These are phyloP conservation scores for Dalbergia oliveri DNA, from an alignment of 306 rosid genomes.

Conservation along the genomic window DNA sequence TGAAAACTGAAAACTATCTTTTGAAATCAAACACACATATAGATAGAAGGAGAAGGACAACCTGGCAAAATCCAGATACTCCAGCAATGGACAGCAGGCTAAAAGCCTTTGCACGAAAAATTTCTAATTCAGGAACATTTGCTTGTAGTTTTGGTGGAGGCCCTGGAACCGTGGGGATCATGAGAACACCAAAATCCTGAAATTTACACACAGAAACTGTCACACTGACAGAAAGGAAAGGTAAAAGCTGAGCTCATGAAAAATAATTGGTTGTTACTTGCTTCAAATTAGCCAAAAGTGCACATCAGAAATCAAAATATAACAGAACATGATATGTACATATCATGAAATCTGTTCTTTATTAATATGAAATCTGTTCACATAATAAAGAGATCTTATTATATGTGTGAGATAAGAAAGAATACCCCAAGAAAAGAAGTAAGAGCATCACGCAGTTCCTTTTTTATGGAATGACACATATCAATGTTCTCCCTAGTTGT, in stretches of 20 bases:
- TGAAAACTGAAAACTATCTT: too few relatives aligned
- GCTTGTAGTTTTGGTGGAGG: conserved; percentile 81
- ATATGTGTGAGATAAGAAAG: conserved; percentile 33
- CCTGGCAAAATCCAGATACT: conserved; percentile 96
- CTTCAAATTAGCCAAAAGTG: conserved; percentile 1
- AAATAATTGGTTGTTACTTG: background rate
- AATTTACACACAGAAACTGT: conserved; percentile 19
- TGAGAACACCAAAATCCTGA: conserved; percentile 86
- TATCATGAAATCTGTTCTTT: background rate
- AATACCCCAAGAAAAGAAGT: conserved; percentile 85
- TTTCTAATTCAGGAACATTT: conserved; percentile 56
- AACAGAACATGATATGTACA: background rate
- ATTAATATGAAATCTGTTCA: background rate
- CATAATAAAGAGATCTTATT: background rate
- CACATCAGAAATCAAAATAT: conserved; percentile 17
- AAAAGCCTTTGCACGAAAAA: conserved; percentile 72
- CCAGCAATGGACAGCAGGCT: conserved; percentile 87
- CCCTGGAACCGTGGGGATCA: conserved; percentile 87
- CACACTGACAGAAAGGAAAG: background rate
- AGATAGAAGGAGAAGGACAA: conserved; percentile 14
- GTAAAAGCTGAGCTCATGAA: background rate
- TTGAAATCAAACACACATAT: background rate
- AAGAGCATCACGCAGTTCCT: conserved; percentile 72
- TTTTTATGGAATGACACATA: conserved; percentile 58
- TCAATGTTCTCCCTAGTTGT: conserved; percentile 63